Evolutionary conservation across 2,329 filamentous ascomycete species (phyloP), one percentile per base, ranked within the genome.

Genomic region (Juglanconis oblonga): DNA sequence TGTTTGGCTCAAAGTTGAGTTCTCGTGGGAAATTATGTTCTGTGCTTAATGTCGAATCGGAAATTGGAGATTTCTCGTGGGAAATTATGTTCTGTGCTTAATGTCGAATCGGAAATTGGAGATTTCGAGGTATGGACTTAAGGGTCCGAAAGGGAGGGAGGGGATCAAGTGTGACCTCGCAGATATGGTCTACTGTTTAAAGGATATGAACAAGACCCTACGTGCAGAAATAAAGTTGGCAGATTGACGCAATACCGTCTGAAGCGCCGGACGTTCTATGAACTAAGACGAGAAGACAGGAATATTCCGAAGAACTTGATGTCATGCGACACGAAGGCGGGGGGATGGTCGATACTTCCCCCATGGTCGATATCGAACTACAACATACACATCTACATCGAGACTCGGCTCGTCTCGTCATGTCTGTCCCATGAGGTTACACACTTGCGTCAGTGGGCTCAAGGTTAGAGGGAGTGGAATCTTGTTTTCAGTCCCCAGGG

Each of bases 171-270:
- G 9, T 38, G 58, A 50, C 52, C 54, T 59, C 48, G 50, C 57
- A 55, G 55, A 54, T 61, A 40, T 52, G 24, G 55, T 55, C 58
- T 63, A 58, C 55, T 47, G 59, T 63, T 61, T 61, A 61, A 63
- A 61, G 35, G 40, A 52, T 57, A 17, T 53, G 57, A 55, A 24
- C 48, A 53, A 55, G 53, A 57, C 58, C 54, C 51, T 61, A 45
- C 61, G 54, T 61, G 49, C 36, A 57, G 55, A 13, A 31, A 14
- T 17, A 61, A 61, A 63, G 54, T 63, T 63, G 61, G 61, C 61
- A 63, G 54, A 45, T 63, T 63, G 61, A 63, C 61, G 61, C 61
- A 63, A 63, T 62, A 47, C 35, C 31, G 55, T 31, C 45, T 38
- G n/a, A 32, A 42, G 17, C 31, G 45, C 45, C 17, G 17, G 24